Conservation (phyloP, 2,329 filamentous ascomycete species). For the Sphaerulina populicola region DNA sequence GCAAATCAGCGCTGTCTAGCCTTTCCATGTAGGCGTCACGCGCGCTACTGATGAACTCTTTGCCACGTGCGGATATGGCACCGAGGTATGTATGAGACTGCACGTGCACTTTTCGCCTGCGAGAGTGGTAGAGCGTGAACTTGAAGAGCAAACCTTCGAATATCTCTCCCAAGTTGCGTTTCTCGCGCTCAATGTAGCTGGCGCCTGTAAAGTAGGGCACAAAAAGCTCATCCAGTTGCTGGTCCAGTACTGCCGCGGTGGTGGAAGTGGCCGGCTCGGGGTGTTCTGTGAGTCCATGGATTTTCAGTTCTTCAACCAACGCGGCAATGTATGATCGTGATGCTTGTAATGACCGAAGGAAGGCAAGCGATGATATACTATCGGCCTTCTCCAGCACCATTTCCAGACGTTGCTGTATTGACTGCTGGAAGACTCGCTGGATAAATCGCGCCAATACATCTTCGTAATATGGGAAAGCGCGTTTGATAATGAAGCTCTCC, state of each 20-base stretch:
- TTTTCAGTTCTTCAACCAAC: conserved; percentile 85
- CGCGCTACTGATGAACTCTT: conserved; percentile 76
- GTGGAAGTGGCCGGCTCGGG: conserved; percentile 84
- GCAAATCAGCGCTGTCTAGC: conserved; percentile 80
- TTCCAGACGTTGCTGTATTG: conserved; percentile 89
- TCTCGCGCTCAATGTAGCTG: conserved; percentile 58
- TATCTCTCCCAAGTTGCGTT: conserved; percentile 63
- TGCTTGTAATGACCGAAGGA: conserved; percentile 81
- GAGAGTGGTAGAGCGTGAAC: conserved; percentile 88
- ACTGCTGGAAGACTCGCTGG: conserved; percentile 94
- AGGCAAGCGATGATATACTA: conserved; percentile 83
- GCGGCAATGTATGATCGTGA: conserved; percentile 81
- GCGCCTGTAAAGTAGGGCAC: conserved; percentile 58
- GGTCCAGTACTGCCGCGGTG: conserved; percentile 62
- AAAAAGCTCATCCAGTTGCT: conserved; percentile 59
- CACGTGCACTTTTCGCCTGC: conserved; percentile 69
- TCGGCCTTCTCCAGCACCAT: conserved; percentile 93
- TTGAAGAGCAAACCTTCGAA: conserved; percentile 93
- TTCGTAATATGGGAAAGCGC: conserved; percentile 92
- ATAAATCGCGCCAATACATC: conserved; percentile 88
- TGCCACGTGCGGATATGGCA: conserved; percentile 79
- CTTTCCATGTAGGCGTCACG: conserved; percentile 86
- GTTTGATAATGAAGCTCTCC: conserved; percentile 92
- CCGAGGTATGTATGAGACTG: conserved; percentile 73
- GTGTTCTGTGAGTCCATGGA: conserved; percentile 89